These are phyloP conservation scores for Amanita polypyramis DNA, from an alignment of 768 basidiomycete species.

Conservation along the genomic window DNA sequence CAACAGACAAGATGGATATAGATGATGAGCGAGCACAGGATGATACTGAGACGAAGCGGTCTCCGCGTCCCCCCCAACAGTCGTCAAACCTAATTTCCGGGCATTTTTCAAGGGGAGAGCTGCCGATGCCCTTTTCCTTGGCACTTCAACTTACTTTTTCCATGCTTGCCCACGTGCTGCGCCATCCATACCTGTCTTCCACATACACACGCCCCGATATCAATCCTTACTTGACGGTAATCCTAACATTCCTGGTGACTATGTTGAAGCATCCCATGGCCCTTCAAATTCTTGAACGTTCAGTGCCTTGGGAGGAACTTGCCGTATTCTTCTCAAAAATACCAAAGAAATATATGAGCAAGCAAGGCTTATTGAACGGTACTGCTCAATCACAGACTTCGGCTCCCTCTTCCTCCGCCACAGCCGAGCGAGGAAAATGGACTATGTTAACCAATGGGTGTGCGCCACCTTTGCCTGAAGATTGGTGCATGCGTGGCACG, in stretches of 20 bases:
- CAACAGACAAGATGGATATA: constrained; percentile 47
- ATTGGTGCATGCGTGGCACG: constrained; percentile 94
- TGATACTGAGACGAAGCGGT: constrained; percentile 5
- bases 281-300: constrained; percentile 55
- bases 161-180: constrained; percentile 65
- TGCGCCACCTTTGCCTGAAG: constrained; percentile 73
- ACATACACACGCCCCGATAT: constrained; percentile 44
- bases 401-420: not conserved
- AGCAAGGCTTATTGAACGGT: constrained; percentile 28
- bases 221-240: constrained; percentile 80
- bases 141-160: constrained; percentile 73
- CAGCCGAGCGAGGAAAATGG: constrained; percentile 38
- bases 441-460: constrained; percentile 61
- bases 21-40: constrained; percentile 28
- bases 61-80: not conserved
- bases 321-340: constrained; percentile 50
- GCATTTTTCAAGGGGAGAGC: constrained; percentile 30
- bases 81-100: constrained; percentile 21
- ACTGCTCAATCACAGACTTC: constrained; percentile 14
- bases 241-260: constrained; percentile 85
- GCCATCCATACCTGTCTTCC: constrained; percentile 48
- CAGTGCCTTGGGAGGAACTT: constrained; percentile 78
- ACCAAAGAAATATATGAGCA: constrained; percentile 40
- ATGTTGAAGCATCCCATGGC: constrained; percentile 55
- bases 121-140: constrained; percentile 57